Conservation (phyloP, 345 rosid genomes). For the Balakata baccata region DNA sequence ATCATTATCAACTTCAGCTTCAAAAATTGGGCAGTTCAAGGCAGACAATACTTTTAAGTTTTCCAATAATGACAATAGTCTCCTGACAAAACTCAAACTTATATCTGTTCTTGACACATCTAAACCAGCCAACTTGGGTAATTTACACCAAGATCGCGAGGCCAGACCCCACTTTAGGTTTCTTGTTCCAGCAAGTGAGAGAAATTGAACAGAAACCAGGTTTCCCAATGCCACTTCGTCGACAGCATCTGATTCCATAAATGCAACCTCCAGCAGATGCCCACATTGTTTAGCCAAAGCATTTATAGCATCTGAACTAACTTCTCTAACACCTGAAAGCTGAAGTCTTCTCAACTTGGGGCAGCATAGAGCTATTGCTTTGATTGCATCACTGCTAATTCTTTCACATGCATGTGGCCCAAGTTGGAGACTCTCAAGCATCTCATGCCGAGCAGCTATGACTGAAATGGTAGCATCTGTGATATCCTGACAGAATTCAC, state of each 20-base stretch:
- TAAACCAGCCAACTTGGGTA: constrained; percentile 30
- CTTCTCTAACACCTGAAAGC: constrained; percentile 35
- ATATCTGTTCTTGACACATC: constrained; percentile 43
- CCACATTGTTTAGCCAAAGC: constrained; percentile 32
- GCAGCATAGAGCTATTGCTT: constrained; percentile 38
- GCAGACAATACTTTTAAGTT: constrained; percentile 30
- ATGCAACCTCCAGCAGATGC: constrained; percentile 31
- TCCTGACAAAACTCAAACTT: constrained; percentile 15
- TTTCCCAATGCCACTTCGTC: constrained; percentile 37
- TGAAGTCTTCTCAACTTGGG: constrained; percentile 33
- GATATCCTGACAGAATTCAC: constrained; percentile 32
- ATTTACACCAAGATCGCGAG: constrained; percentile 26
- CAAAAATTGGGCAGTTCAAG: constrained; percentile 33
- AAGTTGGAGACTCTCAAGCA: constrained; percentile 37
- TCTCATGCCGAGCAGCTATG: constrained; percentile 36
- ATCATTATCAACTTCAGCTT: constrained; percentile 21
- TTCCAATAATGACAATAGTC: constrained; percentile 19
- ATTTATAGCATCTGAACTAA: constrained; percentile 34
- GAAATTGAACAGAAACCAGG: constrained; percentile 27
- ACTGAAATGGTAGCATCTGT: constrained; percentile 34
- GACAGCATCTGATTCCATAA: constrained; percentile 23
- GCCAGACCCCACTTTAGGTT: constrained; percentile 36
- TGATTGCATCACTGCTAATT: constrained; percentile 39
- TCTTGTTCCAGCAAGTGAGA: constrained; percentile 36
- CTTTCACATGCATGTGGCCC: constrained; percentile 34